Conservation (phyloP, 2,329 filamentous ascomycete species). For the Sordariomycetes sp. region DNA sequence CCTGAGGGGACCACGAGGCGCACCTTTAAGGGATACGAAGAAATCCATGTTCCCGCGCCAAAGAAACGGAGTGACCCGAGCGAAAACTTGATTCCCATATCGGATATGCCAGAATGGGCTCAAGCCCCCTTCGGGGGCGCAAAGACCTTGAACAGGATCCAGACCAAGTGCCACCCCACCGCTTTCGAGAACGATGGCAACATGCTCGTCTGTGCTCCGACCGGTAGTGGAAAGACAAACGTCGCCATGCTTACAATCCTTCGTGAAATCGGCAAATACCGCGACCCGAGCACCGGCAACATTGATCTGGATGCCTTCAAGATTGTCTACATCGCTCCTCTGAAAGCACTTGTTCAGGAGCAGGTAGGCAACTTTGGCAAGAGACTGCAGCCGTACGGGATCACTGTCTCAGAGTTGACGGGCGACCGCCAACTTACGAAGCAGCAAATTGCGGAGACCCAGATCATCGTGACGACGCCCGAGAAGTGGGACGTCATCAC, state of each 20-base stretch:
- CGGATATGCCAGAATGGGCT: conserved; percentile 88
- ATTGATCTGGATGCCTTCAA: conserved; percentile 96
- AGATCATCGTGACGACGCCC: conserved; percentile 95
- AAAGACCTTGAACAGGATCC: conserved; percentile 84
- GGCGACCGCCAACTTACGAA: conserved; percentile 97
- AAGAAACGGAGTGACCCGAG: conserved; percentile 74
- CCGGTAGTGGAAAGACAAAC: conserved; percentile 95
- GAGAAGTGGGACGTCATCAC: conserved; percentile 99
- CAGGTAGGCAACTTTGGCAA: conserved; percentile 97
- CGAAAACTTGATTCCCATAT: conserved; percentile 71
- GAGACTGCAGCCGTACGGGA: conserved; percentile 78
- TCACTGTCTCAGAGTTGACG: conserved; percentile 88
- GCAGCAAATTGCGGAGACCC: conserved; percentile 94
- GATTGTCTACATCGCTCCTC: conserved; percentile 91
- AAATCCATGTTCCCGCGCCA: conserved; percentile 90
- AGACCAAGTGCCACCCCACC: conserved; percentile 82
- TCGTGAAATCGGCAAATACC: conserved; percentile 90
- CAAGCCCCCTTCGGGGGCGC: conserved; percentile 73
- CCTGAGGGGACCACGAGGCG: conserved; percentile 92
- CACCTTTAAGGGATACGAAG: conserved; percentile 95
- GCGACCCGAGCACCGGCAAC: conserved; percentile 77
- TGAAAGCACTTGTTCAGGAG: conserved; percentile 93
- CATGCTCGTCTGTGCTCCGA: conserved; percentile 94
- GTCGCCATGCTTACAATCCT: conserved; percentile 96
- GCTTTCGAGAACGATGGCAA: conserved; percentile 93